Evolutionary conservation across 139 green algal genomes (phyloP).

Genomic region (Marvania coccoides): DNA sequence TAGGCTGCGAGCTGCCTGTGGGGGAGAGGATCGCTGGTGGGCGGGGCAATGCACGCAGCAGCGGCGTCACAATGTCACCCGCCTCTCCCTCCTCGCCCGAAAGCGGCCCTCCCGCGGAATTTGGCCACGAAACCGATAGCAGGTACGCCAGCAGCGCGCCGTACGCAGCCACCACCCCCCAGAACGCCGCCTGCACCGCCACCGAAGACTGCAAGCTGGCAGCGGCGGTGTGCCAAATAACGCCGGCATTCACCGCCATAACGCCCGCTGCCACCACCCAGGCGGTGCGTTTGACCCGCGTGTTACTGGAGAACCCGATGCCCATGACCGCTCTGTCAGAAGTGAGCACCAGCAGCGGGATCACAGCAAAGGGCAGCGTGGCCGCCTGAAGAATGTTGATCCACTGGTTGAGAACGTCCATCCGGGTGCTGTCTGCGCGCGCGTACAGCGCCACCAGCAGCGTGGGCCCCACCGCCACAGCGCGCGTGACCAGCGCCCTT

Average conservation of each 20-base stretch:
- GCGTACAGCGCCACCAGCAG: constrained; percentile 32
- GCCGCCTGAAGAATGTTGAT: constrained; percentile 57
- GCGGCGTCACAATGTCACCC: no score
- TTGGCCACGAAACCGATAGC: no score
- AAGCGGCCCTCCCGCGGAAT: no score
- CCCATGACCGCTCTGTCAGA: constrained; percentile 12
- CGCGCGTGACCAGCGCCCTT: constrained; percentile 38
- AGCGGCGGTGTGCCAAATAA: no score
- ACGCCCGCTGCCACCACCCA: constrained; percentile 8
- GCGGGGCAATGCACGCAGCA: no score
- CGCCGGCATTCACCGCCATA: constrained; percentile 16
- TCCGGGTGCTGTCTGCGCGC: constrained; percentile 13
- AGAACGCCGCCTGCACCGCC: not conserved
- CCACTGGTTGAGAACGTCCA: constrained; percentile 55
- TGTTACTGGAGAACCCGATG: constrained; percentile 16
- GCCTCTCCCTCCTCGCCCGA: no score
- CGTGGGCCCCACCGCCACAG: constrained; percentile 38
- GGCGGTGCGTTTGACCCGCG: not conserved
- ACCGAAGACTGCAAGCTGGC: no score
- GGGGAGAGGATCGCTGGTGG: no score
- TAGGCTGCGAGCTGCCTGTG: no score
- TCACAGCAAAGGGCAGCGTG: constrained; percentile 53
- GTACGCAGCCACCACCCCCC: not conserved
- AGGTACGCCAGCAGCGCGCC: no score
- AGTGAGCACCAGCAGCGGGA: constrained; percentile 26